Conservation (phyloP, 2,329 filamentous ascomycete species). For the Plectosphaerella sp. region DNA sequence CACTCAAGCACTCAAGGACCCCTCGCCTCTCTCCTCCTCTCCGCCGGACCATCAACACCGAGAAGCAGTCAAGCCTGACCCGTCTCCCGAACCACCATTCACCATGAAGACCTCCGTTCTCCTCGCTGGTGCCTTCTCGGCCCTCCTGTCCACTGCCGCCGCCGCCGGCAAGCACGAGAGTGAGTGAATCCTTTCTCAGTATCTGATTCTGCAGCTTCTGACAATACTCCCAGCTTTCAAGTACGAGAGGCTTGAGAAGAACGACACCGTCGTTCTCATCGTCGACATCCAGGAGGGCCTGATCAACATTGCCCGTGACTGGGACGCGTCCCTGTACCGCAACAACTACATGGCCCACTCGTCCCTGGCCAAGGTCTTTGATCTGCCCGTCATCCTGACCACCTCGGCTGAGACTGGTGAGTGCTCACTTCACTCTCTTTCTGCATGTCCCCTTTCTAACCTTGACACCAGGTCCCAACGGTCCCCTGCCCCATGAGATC, state of each 20-base stretch:
- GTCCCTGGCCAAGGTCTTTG: conserved; percentile 60
- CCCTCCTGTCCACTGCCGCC: conserved; percentile 8
- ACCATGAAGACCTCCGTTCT: conserved; percentile 9
- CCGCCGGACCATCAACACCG: background rate
- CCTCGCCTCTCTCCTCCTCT: too few species aligned
- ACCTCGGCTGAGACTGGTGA: conserved; percentile 58
- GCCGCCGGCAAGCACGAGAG: conserved; percentile 1
- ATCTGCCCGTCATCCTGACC: conserved; percentile 65
- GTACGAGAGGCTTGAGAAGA: conserved; percentile 29
- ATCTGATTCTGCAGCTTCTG: background rate
- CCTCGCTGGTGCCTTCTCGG: conserved; percentile 8
- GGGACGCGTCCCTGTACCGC: conserved; percentile 58
- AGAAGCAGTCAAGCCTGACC: background rate
- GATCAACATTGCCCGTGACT: conserved; percentile 54
- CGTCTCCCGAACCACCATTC: background rate
- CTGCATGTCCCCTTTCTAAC: background rate
- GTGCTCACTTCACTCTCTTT: background rate
- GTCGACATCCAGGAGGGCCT: conserved; percentile 32
- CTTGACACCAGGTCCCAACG: conserved; percentile 55
- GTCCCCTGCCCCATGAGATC: conserved; percentile 66
- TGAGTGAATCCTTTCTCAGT: background rate
- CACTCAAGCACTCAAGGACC: background rate
- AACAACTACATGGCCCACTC: conserved; percentile 66
- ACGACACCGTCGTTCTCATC: conserved; percentile 27
- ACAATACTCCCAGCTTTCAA: conserved; percentile 12